Evolutionary conservation across 1,284 basidiomycete species (phyloP).

Genomic region (Tetrapyrgos nigripes): DNA sequence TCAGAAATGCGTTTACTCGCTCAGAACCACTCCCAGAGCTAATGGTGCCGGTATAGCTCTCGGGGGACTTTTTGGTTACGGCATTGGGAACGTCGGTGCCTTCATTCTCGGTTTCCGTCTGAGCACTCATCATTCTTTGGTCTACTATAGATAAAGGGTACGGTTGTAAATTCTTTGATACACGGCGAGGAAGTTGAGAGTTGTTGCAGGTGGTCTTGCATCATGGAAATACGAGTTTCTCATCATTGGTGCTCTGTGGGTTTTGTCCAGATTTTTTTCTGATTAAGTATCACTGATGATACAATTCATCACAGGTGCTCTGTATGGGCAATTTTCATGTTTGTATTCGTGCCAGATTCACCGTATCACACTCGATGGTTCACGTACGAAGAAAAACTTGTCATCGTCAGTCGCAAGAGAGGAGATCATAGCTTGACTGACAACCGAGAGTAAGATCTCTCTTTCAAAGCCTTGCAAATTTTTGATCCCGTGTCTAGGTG

Average conservation of each 20-base stretch:
- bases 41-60: slow-evolving; percentile 35
- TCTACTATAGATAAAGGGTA: slow-evolving; percentile 14
- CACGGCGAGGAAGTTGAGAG: background rate
- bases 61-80: slow-evolving; percentile 36
- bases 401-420: slow-evolving; percentile 40
- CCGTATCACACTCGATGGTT: slow-evolving; percentile 41
- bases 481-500: slow-evolving; percentile 19
- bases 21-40: too few relatives aligned
- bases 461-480: background rate
- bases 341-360: slow-evolving; percentile 40
- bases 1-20: too few relatives aligned
- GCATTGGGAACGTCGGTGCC: slow-evolving; percentile 26
- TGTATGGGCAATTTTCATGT: slow-evolving; percentile 31
- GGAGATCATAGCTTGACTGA: slow-evolving; percentile 34
- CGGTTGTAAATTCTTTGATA: background rate
- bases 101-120: background rate
- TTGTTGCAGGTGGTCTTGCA: slow-evolving; percentile 25
- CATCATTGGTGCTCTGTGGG: slow-evolving; percentile 36
- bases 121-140: background rate
- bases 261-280: too few relatives aligned
- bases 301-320: too few relatives aligned
- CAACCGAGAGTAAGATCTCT: slow-evolving; percentile 25
- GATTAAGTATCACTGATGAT: too few relatives aligned
- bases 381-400: slow-evolving; percentile 37
- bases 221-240: slow-evolving; percentile 46